Base-by-base conservation (phyloP, 2,329 filamentous ascomycete genomes). In the Tolypocladium guangdongense region DNA sequence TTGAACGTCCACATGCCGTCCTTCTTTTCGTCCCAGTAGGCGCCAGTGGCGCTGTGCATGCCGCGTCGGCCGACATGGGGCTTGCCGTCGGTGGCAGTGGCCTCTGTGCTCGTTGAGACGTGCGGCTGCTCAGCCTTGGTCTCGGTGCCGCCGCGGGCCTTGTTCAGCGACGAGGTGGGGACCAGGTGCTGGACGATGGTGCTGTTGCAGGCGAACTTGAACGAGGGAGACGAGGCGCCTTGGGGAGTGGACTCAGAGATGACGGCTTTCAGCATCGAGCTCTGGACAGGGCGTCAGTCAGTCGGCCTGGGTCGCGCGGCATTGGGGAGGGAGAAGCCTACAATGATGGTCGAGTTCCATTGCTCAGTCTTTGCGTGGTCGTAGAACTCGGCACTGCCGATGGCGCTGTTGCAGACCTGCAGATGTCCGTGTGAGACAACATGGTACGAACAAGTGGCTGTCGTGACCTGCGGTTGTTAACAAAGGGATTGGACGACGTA, bases 161-260 rank as follows among this genome's bases (percentile, higher is more conserved):
- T 83, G 72, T 82, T 85, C 50, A 83, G 74, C 53, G 81, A 74
- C 33, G 82, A 80, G 14, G 82, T 85, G 52, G 86, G 81, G 22
- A 86, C 82, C 36, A 92, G 78, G 75, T 97, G 92, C 76, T 99
- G 92, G 62, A 97, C 95, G 67, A 97, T 96, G 60, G 92, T 97
- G 77, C 89, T 95, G 79, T 96, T 97, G 74, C 95, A 90, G 62
- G 90, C 89, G 74, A 92, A 97, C 73, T 97, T 97, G 82, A 85
- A 96, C 18, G 76, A 71, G 6, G 88, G 86, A 30, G 81, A 74
- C 32, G 76, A 71, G 56, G 76, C 74, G 57, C 77, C 72, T 49
- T 77, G 68, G 20, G 81, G 78, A 20, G 80, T 82, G 50, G 86
- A 84, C 67, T 91, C 87, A 60, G 85, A 84, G 70, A 92, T 89